Evolutionary conservation across 2,329 filamentous ascomycete species (phyloP), one percentile per base, ranked within the genome.

Genomic region (Cercospora sesami): DNA sequence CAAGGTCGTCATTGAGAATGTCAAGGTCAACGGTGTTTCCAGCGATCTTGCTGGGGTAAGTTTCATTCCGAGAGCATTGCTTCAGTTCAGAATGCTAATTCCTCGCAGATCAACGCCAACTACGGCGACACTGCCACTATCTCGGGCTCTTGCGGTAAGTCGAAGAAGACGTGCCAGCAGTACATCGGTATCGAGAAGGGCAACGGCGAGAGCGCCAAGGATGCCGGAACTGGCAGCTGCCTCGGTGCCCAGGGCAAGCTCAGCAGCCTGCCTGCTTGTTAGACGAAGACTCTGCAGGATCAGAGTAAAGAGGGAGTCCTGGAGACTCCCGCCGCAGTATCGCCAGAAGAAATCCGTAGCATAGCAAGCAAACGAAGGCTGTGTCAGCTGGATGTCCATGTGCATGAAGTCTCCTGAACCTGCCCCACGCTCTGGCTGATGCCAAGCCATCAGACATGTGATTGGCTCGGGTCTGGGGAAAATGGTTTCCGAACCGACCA

Each of bases 101-200:
- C 1, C 9, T 9, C 5, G 26, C 48, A 66, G 60, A 64, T 64
- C 62, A 64, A 64, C 21, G 60, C 58, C 62, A 71, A 71, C 57
- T 71, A 68, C n/a, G 69, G 69, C 36, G 69, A 71, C 30, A 67
- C 63, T 1, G 67, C 67, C 18, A 71, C 67, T n/a, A 66, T 71
- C 45, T 69, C 67, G 36, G 60, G 63, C 36, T 71, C 67, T 30
- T 71, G 69, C 57, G 69, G 69, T 26, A 63, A 66, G 4, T 61
- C 67, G 12, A 71, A 71, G 65, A 66, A 65, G 59, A 65, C 69
- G 4, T 69, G 69, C 53, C 69, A 71, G 65, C 67, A 71, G 57
- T 69, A 66, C 57, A 45, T 64, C 33, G 69, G 67, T 28, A 67
- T 71, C 10, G 60, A 48, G 5, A 71, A 71, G 59, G 69, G 69